Base-by-base conservation (phyloP, 2,329 filamentous ascomycete genomes). In the Cladosporium colombiae region DNA sequence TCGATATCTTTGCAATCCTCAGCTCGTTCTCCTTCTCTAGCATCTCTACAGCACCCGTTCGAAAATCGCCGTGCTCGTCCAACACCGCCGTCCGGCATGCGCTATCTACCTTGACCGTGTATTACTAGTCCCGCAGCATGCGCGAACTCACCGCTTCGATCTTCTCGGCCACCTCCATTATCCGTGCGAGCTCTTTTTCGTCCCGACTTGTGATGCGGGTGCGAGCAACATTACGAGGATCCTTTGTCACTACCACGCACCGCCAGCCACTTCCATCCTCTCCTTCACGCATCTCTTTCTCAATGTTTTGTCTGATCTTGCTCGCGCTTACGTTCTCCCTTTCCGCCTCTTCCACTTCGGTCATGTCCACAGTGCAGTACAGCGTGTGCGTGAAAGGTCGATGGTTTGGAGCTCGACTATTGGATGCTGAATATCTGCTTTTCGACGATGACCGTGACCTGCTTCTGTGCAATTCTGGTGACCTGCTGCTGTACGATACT, bases 61-160 rank as follows among this genome's bases (percentile, higher is more conserved):
- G 65, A 7, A 67, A n/a, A 16, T 64, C 60, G 14, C 62, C 62
- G 49, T 18, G 3, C 40, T 53, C 56, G 29, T 33, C 49, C 33
- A 67, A 8, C 18, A 65, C 33, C 46, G 62, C 62, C 53, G 56
- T 65, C 5, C 65, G 44, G 33, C 59, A 55, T 8, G 62, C 62
- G 27, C 65, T 65, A 25, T 67, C 65, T 3, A 67, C 55, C 27
- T 67, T 67, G 37, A 67, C 56, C 27, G 55, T 62, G 40, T 61
- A 57, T 16, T 37, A 57, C 62, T 67, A 49, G 21, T 67, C 65
- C 6, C 62, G 65, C 31, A 67, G 50, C 16, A 67, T 57, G 27
- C 62, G 23, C 11, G 55, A 23, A 2, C 65, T 56, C 25, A n/a
- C 18, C 29, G 37, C 33, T 23, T 31, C 62, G 21, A 25, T 56